These are phyloP conservation scores for Trichoderma sp. DNA, from an alignment of 2,329 filamentous ascomycete species.

Conservation along the genomic window DNA sequence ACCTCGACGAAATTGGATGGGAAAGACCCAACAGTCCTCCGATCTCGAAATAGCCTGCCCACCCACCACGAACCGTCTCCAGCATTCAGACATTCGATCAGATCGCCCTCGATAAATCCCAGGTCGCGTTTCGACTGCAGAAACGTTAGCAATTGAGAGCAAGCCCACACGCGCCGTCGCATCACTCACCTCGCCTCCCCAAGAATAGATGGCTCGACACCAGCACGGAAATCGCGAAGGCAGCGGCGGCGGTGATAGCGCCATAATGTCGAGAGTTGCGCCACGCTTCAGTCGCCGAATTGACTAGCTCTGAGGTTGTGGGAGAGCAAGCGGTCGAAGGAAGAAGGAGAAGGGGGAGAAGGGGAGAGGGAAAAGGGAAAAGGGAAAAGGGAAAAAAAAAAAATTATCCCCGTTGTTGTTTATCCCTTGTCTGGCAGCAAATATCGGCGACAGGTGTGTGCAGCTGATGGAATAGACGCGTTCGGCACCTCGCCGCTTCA, in stretches of 20 bases:
- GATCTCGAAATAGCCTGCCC: conserved; percentile 83
- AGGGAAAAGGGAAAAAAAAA: not conserved
- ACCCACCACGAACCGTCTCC: conserved; percentile 99
- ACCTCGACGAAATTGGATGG: conserved; percentile 97
- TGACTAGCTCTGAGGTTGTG: not conserved
- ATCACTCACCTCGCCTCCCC: conserved; percentile 71
- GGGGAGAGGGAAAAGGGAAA: not conserved
- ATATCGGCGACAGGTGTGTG: conserved; percentile 10
- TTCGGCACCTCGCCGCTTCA: conserved; percentile 5
- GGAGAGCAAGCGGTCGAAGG: not conserved
- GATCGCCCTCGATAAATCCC: conserved; percentile 93
- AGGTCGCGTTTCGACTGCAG: conserved; percentile 80
- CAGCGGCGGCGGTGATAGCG: conserved; percentile 55
- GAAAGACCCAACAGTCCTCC: conserved; percentile 86
- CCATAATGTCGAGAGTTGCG: conserved; percentile 41
- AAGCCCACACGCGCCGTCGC: not conserved
- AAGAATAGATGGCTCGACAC: conserved; percentile 88
- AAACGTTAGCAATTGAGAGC: conserved; percentile 24
- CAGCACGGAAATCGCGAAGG: conserved; percentile 84
- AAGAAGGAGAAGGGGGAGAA: not conserved
- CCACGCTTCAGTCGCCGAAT: conserved; percentile 2
- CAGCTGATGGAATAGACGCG: conserved; percentile 16
- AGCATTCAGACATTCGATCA: conserved; percentile 97
- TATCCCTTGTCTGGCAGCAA: conserved; percentile 16
- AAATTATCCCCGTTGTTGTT: conserved; percentile 9